Conservation (phyloP, 192 early-diverging fungal species). For the Coemansia guatemalensis region DNA sequence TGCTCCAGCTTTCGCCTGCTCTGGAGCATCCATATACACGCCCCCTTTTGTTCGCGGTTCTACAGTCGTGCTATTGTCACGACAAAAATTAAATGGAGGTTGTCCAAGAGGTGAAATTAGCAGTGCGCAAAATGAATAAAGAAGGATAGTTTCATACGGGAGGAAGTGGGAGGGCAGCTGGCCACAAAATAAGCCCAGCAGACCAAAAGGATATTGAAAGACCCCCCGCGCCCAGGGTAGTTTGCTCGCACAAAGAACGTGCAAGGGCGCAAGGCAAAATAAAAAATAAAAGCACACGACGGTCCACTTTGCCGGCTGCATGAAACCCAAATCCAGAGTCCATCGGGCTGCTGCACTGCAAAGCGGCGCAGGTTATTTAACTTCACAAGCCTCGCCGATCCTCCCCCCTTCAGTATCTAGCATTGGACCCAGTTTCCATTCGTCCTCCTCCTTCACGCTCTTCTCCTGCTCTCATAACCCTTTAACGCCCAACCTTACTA, state of each 20-base stretch:
- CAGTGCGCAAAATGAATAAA: background rate
- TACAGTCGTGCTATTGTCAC: background rate
- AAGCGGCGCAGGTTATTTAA: background rate
- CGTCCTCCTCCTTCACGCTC: background rate
- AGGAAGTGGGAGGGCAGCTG: background rate
- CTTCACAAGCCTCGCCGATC: background rate
- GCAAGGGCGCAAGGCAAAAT: background rate
- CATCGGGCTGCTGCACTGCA: background rate
- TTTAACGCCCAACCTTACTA: background rate
- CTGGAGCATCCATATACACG: background rate
- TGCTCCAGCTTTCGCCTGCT: background rate
- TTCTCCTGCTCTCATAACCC: background rate
- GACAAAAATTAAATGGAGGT: conserved; percentile 9
- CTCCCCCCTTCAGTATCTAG: background rate
- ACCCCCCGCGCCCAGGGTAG: background rate
- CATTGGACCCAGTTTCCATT: background rate
- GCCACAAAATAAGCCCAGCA: background rate
- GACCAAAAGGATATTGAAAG: background rate
- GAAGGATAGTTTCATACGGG: background rate
- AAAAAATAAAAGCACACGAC: background rate
- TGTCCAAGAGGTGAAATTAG: background rate
- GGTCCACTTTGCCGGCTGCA: background rate
- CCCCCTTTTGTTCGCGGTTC: background rate
- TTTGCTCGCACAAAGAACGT: background rate
- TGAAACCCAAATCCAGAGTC: background rate